phyloP scores from a whole-genome alignment of 2,329 filamentous ascomycete species.

The Beauveria asiatica region DNA sequence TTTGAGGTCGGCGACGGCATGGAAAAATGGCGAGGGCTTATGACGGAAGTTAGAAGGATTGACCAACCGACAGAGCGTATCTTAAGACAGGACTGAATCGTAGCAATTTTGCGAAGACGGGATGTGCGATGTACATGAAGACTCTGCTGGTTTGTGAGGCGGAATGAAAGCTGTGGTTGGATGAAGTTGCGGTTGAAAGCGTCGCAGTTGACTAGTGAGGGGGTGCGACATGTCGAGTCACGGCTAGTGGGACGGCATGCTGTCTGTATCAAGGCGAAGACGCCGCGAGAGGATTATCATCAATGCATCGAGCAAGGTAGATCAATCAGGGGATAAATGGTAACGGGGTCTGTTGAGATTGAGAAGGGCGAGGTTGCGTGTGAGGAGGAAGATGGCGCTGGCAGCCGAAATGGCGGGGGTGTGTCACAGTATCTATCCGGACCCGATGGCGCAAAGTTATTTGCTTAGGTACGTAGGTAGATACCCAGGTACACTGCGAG shows the following conservation, averaged over 20 bases:
- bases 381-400: background rate
- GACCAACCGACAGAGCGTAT: background rate
- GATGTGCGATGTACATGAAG: background rate
- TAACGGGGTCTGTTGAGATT: background rate
- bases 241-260: background rate
- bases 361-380: background rate
- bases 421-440: too few relatives aligned
- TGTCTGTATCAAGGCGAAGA: background rate
- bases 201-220: slow-evolving; percentile 1
- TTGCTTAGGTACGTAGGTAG: too few relatives aligned
- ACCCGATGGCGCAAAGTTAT: background rate
- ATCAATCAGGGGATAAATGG: background rate
- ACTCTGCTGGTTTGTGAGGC: background rate
- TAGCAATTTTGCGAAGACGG: background rate
- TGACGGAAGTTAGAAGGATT: background rate
- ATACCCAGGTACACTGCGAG: background rate
- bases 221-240: background rate
- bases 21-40: background rate
- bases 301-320: background rate
- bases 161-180: background rate
- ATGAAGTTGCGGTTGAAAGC: background rate
- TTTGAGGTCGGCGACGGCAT: slow-evolving; percentile 2
- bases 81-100: too few relatives aligned
- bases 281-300: background rate
- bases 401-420: background rate